Evolutionary conservation across 2,329 filamentous ascomycete genomes (phyloP).

Genomic region (Pseudohalonectria lignicola): DNA sequence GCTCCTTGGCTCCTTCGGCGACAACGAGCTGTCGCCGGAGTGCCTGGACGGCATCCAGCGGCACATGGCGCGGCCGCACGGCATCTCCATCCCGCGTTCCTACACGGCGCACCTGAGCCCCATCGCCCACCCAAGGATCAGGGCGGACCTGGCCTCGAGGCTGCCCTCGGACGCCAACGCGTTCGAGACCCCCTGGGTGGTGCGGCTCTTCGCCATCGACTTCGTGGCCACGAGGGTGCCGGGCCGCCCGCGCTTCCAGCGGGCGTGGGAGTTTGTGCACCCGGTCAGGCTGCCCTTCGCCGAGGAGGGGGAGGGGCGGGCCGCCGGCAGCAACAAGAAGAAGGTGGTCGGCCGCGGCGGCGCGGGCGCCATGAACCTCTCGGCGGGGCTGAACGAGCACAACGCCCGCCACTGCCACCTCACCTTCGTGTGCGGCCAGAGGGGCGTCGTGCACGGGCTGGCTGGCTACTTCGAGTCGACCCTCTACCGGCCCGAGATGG

Average conservation of each 20-base stretch:
- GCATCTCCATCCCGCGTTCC: slow-evolving; percentile 85
- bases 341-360: slow-evolving; percentile 51
- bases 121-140: slow-evolving; percentile 74
- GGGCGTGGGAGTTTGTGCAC: slow-evolving; percentile 72
- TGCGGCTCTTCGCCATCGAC: slow-evolving; percentile 83
- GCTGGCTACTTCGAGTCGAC: slow-evolving; percentile 95
- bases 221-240: slow-evolving; percentile 59
- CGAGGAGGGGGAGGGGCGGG: slow-evolving; percentile 14
- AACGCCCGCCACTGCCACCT: slow-evolving; percentile 73
- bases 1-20: slow-evolving; percentile 86
- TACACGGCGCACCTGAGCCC: slow-evolving; percentile 95
- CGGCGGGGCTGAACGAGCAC: slow-evolving; percentile 80
- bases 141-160: slow-evolving; percentile 66
- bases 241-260: slow-evolving; percentile 54
- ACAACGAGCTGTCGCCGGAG: slow-evolving; percentile 91
- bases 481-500: slow-evolving; percentile 55
- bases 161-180: slow-evolving; percentile 52
- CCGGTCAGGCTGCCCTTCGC: slow-evolving; percentile 43
- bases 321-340: slow-evolving; percentile 42
- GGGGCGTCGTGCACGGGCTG: slow-evolving; percentile 81
- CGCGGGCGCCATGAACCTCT: slow-evolving; percentile 61
- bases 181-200: slow-evolving; percentile 88
- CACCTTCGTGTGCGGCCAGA: slow-evolving; percentile 65
- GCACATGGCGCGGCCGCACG: slow-evolving; percentile 65
- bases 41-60: slow-evolving; percentile 93